These are phyloP conservation scores for Byssoonygena ceratinophila DNA, from an alignment of 2,329 filamentous ascomycete genomes.

Conservation along the genomic window DNA sequence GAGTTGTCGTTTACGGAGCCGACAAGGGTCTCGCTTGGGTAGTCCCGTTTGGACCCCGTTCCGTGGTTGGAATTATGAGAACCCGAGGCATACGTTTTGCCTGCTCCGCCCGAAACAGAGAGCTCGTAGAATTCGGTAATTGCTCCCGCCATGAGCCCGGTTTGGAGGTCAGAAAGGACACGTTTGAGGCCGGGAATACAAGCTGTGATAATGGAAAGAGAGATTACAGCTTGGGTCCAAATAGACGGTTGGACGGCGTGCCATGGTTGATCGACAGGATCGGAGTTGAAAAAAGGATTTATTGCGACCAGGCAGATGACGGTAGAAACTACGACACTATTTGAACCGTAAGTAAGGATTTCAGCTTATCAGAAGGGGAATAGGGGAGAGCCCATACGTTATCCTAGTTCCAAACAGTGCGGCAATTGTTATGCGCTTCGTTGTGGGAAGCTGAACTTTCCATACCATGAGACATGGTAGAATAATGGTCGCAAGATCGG, in stretches of 20 bases:
- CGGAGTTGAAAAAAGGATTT: conserved; percentile 16
- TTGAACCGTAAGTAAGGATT: conserved; percentile 5
- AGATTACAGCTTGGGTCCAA: conserved; percentile 18
- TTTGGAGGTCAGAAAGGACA: conserved; percentile 20
- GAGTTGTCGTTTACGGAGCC: not conserved
- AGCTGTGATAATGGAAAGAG: conserved; percentile 21
- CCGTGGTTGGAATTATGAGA: not conserved
- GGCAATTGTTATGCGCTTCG: conserved; percentile 18
- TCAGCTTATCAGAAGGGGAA: not conserved
- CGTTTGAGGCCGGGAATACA: conserved; percentile 21
- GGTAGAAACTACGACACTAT: conserved; percentile 19
- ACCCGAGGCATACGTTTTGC: not conserved
- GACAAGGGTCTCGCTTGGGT: not conserved
- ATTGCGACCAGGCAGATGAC: conserved; percentile 15
- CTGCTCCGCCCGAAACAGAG: conserved; percentile 15
- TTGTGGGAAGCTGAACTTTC: conserved; percentile 16
- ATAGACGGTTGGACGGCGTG: conserved; percentile 18
- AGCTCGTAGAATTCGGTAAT: conserved; percentile 19
- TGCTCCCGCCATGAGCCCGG: conserved; percentile 20
- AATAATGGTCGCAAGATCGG: conserved; percentile 18
- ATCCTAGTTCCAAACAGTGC: conserved; percentile 19
- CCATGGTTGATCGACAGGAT: conserved; percentile 19
- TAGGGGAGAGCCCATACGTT: conserved; percentile 16
- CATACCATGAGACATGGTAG: conserved; percentile 20
- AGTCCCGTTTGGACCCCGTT: not conserved